These are phyloP conservation scores for Paecilomyces dactylethromorphus DNA, from an alignment of 2,329 filamentous ascomycete species.

Conservation along the genomic window DNA sequence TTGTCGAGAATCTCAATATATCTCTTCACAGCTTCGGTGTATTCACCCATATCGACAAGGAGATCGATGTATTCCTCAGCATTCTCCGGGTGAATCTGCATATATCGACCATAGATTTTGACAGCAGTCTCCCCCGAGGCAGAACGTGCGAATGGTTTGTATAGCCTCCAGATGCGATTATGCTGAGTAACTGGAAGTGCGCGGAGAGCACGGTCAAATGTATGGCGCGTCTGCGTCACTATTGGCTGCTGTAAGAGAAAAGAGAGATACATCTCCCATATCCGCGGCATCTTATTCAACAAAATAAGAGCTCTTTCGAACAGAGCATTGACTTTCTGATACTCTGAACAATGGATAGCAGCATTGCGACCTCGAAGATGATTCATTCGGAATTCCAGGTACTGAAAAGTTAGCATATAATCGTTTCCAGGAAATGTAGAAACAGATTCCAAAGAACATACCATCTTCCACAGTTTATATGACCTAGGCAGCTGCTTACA, in stretches of 20 bases:
- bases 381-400: slow-evolving; percentile 75
- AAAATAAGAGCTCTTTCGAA: slow-evolving; percentile 90
- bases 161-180: slow-evolving; percentile 89
- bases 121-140: slow-evolving; percentile 85
- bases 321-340: slow-evolving; percentile 85
- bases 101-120: slow-evolving; percentile 90
- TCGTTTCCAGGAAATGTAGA: not conserved
- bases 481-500: slow-evolving; percentile 35
- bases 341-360: slow-evolving; percentile 71
- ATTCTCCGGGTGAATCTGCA: slow-evolving; percentile 94
- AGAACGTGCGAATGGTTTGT: slow-evolving; percentile 83
- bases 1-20: slow-evolving; percentile 94
- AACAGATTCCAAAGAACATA: slow-evolving; percentile 29
- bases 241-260: slow-evolving; percentile 90
- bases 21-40: slow-evolving; percentile 82
- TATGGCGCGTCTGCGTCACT: slow-evolving; percentile 75
- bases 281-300: slow-evolving; percentile 96
- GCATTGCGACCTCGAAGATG: slow-evolving; percentile 80
- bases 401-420: slow-evolving; percentile 45
- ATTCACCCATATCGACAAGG: slow-evolving; percentile 70
- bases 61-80: slow-evolving; percentile 92
- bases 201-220: slow-evolving; percentile 86
- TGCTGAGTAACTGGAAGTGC: slow-evolving; percentile 93
- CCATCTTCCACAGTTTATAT: slow-evolving; percentile 99
- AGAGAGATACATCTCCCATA: slow-evolving; percentile 95